Conservation (phyloP, 352 stramenopile species). For the Globisporangium solare region DNA sequence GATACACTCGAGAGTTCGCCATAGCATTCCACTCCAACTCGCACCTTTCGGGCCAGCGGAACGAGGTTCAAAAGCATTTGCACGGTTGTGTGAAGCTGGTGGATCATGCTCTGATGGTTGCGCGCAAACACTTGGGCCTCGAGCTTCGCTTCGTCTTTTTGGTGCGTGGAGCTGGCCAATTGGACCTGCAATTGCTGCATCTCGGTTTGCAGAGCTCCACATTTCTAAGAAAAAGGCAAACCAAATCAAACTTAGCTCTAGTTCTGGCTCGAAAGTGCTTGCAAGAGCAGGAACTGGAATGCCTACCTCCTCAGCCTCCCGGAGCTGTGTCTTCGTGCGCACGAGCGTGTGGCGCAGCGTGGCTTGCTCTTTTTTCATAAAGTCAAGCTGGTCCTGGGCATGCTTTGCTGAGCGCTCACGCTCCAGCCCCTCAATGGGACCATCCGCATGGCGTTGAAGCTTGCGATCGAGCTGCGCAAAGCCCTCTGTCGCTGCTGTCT, state of each 20-base stretch:
- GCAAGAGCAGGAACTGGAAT: neutral
- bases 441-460: conserved; percentile 22
- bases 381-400: conserved; percentile 53
- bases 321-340: conserved; percentile 40
- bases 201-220: conserved; percentile 21
- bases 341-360: conserved; percentile 38
- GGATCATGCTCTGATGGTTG: conserved; percentile 68
- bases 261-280: no score
- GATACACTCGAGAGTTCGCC: no score
- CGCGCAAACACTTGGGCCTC: conserved; percentile 48
- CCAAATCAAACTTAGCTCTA: neutral
- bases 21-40: neutral
- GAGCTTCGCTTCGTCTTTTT: conserved; percentile 54
- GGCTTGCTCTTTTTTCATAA: conserved; percentile 59
- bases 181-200: conserved; percentile 26
- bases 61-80: conserved; percentile 73
- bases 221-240: conserved; percentile 12
- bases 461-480: conserved; percentile 17
- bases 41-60: conserved; percentile 49
- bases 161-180: conserved; percentile 30
- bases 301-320: conserved; percentile 38
- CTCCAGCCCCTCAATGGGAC: conserved; percentile 25
- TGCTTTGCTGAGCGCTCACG: conserved; percentile 37
- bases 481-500: neutral
- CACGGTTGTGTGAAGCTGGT: conserved; percentile 66